Conservation (phyloP, 176 grass and related monocot genomes). For the Juncus effusus region DNA sequence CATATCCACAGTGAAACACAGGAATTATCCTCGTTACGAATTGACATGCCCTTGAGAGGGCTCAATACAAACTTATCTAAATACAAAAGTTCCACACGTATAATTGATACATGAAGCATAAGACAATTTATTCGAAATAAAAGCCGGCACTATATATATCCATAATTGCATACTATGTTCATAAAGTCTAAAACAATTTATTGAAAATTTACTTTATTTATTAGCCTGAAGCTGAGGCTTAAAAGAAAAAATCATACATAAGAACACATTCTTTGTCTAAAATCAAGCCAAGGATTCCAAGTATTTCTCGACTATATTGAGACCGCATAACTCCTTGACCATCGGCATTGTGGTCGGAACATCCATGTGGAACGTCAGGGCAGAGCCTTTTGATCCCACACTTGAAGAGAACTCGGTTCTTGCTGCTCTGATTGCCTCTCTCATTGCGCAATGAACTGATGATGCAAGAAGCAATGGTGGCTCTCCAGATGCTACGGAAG, state of each 20-base stretch:
- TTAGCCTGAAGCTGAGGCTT: not conserved
- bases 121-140: too few species aligned
- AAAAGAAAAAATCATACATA: not conserved
- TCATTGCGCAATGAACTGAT: constrained; percentile 65
- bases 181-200: too few species aligned
- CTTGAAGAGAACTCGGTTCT: constrained; percentile 27
- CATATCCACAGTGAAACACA: too few species aligned
- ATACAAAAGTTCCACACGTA: too few species aligned
- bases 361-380: constrained; percentile 43
- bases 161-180: too few species aligned
- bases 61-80: too few species aligned
- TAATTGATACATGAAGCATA: too few species aligned
- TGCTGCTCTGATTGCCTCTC: constrained; percentile 69
- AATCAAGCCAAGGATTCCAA: constrained; percentile 37
- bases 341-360: constrained; percentile 73
- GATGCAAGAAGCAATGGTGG: constrained; percentile 85
- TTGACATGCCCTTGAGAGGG: too few species aligned
- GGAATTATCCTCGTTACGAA: too few species aligned
- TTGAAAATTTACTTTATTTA: too few species aligned
- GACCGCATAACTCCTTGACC: constrained; percentile 70
- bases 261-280: not conserved
- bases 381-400: constrained; percentile 21
- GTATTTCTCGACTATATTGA: constrained; percentile 74
- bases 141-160: too few species aligned
- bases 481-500: constrained; percentile 67